A percentile compares a stretch with the other conserved stretches of the same genome.
Evolutionary conservation across 208 protist species (phyloP).

Genomic region (Kentomonas sorsogonicus): DNA sequence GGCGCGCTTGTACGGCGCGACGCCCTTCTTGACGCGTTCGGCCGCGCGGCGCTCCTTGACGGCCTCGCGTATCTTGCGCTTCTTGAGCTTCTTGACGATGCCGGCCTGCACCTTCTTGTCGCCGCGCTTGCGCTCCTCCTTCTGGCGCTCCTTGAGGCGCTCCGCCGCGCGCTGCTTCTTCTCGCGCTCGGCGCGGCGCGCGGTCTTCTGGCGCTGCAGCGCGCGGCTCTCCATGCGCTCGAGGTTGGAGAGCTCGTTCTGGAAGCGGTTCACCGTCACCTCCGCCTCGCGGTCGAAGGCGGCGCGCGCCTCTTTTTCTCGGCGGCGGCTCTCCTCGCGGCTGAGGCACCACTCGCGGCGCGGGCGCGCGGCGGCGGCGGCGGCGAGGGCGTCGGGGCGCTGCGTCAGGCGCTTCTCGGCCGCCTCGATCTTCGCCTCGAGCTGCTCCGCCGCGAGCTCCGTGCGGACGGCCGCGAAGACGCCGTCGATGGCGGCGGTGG

Average conservation of each 20-base stretch:
- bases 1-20: slow-evolving; percentile 39
- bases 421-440: slow-evolving; percentile 60
- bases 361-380: slow-evolving; percentile 5
- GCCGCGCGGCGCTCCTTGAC: slow-evolving; percentile 52
- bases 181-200: slow-evolving; percentile 44
- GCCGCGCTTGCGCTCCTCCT: slow-evolving; percentile 62
- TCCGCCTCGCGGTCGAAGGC: slow-evolving; percentile 83
- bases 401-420: slow-evolving; percentile 72
- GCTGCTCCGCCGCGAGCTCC: slow-evolving; percentile 64
- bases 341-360: slow-evolving; percentile 76
- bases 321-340: slow-evolving; percentile 29
- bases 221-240: slow-evolving; percentile 58
- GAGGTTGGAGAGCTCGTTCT: slow-evolving; percentile 69
- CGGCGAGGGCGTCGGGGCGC: neutral
- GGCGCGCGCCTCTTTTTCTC: slow-evolving; percentile 27
- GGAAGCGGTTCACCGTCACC: slow-evolving; percentile 78
- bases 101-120: slow-evolving; percentile 78
- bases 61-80: slow-evolving; percentile 71
- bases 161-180: slow-evolving; percentile 46
- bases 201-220: slow-evolving; percentile 43
- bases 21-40: slow-evolving; percentile 59
- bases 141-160: slow-evolving; percentile 38
- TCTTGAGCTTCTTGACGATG: slow-evolving; percentile 84
- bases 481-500: slow-evolving; percentile 22
- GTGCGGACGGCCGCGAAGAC: slow-evolving; percentile 51